Conservation (phyloP, 2,329 filamentous ascomycete species). For the Fusarium sp. region DNA sequence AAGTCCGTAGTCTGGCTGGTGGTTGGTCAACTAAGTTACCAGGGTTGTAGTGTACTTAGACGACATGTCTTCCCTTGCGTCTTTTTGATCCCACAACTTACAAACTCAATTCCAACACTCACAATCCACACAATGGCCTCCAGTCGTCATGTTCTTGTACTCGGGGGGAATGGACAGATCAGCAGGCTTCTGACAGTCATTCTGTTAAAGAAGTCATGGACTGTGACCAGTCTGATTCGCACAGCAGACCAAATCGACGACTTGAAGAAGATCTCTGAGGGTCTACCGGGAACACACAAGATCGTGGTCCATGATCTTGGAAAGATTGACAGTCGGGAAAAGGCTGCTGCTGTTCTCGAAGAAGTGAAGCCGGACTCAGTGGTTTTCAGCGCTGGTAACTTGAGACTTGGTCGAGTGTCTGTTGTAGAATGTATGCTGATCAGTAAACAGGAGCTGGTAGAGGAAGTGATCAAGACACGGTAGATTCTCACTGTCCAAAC, state of each 20-base stretch:
- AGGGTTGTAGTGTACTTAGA: slow-evolving; percentile 19
- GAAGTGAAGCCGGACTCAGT: slow-evolving; percentile 73
- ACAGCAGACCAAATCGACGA: slow-evolving; percentile 73
- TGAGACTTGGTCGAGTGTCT: not conserved
- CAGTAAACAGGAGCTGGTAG: slow-evolving; percentile 39
- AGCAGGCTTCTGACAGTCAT: slow-evolving; percentile 79
- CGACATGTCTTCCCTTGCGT: slow-evolving; percentile 10
- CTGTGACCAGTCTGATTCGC: slow-evolving; percentile 81
- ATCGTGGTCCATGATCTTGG: slow-evolving; percentile 78
- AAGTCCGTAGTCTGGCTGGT: slow-evolving; percentile 31
- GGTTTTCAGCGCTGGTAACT: slow-evolving; percentile 70
- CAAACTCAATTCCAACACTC: not conserved
- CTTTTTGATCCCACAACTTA: slow-evolving; percentile 27
- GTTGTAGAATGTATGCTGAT: slow-evolving; percentile 26
- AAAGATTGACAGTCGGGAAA: slow-evolving; percentile 74
- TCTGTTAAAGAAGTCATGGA: slow-evolving; percentile 78
- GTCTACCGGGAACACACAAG: slow-evolving; percentile 70
- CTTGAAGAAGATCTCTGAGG: slow-evolving; percentile 71
- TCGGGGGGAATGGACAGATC: slow-evolving; percentile 84
- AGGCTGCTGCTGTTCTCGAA: slow-evolving; percentile 67
- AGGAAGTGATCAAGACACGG: slow-evolving; percentile 59
- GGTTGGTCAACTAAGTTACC: slow-evolving; percentile 15
- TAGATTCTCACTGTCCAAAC: slow-evolving; percentile 11
- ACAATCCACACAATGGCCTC: slow-evolving; percentile 32
- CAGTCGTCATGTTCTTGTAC: slow-evolving; percentile 70